Base-by-base conservation (phyloP, 1,139 yeast genomes). In the Candida anutae region DNA sequence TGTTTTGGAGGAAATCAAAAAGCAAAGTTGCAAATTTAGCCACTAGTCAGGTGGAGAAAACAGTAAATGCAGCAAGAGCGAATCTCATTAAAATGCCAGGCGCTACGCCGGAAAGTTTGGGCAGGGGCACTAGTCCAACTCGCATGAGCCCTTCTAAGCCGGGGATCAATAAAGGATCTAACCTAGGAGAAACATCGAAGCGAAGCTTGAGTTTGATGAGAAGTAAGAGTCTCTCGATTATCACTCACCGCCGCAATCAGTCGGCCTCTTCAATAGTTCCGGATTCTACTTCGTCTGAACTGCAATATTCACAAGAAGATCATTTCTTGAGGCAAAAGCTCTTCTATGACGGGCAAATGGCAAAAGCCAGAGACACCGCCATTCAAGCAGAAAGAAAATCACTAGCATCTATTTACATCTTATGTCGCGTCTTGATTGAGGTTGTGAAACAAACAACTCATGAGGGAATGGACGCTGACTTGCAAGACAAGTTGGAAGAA, bases 1-100 rank as follows among this genome's bases (percentile, higher is more conserved):
- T 93, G 97, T 88, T 83, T 48, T 90, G 99, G 99, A 69, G 98
- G 34, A 85, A 88, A 50, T 75, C 93, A 4, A 65, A 90, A 50
- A 77, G 93, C 16, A 96, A 88, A 42, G 79, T 83, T 3, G 87
- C 94, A 0, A 69, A 77, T 3, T 64, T 77, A 59, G 94, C 94
- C 0, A 77, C 82, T 2, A 59, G 69, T 6, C 80, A 76, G 34
- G 74, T 72, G 11, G 78, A 72, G 31, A 58, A 62, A 33, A 60
- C 53, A 0, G 29, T 58, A 20, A 35, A 42, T 5, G 30, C 43
- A 6, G 36, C 42, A 4, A 39, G 35, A 20, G 6, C 36, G 5
- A 35, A 28, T 13, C 26, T 32, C 18, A n/a, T 29, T 15, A 31
- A 33, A 20, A 17, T 35, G 4, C 16, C 28, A 10, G 30, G 12